Evolutionary conservation across 345 rosid species (phyloP).

Genomic region (Citrus medica): DNA sequence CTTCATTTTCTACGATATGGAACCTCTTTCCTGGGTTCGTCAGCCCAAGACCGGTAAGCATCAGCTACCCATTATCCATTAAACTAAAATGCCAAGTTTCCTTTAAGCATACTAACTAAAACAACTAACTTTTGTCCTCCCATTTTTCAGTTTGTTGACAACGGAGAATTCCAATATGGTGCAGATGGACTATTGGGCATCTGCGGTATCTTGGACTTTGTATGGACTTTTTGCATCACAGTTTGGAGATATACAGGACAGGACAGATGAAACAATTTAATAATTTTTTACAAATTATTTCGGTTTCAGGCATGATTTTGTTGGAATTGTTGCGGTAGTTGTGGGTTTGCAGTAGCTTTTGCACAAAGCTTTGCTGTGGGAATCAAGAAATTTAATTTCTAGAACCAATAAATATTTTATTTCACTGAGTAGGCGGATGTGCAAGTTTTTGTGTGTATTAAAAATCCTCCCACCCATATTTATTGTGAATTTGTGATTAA

Average conservation of each 20-base stretch:
- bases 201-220: constrained; percentile 44
- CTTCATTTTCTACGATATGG: constrained; percentile 54
- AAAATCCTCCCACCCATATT: too few relatives aligned
- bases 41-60: constrained; percentile 30
- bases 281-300: constrained; percentile 10
- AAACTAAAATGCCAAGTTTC: background rate
- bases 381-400: constrained; percentile 16
- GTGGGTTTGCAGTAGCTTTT: constrained; percentile 12
- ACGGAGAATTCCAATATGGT: constrained; percentile 44
- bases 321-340: constrained; percentile 6
- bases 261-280: background rate
- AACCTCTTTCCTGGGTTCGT: constrained; percentile 65
- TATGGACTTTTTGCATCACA: constrained; percentile 42
- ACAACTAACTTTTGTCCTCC: too few relatives aligned
- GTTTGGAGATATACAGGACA: constrained; percentile 29
- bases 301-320: constrained; percentile 20
- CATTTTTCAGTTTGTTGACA: background rate
- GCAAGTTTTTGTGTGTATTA: too few relatives aligned
- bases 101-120: background rate
- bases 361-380: constrained; percentile 10
- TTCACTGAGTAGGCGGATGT: too few relatives aligned
- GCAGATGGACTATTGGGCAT: constrained; percentile 52
- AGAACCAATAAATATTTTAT: constrained; percentile 6
- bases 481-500: too few relatives aligned
- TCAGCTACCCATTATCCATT: background rate